Evolutionary conservation across 2,329 filamentous ascomycete genomes (phyloP), one percentile per base, ranked within the genome.

Genomic region (Simplicillium sp.): DNA sequence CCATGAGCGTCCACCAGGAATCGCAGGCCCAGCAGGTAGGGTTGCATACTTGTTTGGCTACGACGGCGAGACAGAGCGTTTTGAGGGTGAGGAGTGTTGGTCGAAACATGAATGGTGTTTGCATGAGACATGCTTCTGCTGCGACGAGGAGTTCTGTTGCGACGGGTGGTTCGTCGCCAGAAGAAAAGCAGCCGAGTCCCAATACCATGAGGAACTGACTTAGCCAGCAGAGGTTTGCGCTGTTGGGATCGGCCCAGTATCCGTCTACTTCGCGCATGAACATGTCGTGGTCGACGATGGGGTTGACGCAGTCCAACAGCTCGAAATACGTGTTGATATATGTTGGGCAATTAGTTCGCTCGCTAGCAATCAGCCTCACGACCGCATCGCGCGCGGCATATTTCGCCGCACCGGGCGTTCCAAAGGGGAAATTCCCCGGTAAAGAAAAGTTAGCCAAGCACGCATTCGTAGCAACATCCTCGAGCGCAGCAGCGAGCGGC

Each of bases 371-470:
- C 12, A 62, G 48, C 17, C 51, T 48, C n/a, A 49, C 52, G 3
- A 61, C 54, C 6, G 50, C 49, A 33, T 61, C 57, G 11, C 56
- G 51, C 1, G 57, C 38, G 38, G 48, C 54, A 46, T 60, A 61
- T 40, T 59, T 60, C 11, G 48, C 49, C 0, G 59, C 56, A 1
- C 54, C 57, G 5, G 57, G 58, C 1, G 58, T 61, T 7, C 59
- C 59, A 46, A 62, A 62, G n/a, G 59, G 59, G 35, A 61, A 62
- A 46, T 61, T 62, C 7, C 56, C 57, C 0, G 59, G 59, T 5
- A 62, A 46, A 11, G 53, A 54, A 37, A 61, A 60, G 45, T 57
- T 60, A 37, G 58, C 54, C 20, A 61, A 48, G 31, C 58, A 61
- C 3, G 57, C 58, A 40, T 60, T 60, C 12, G 57, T 60, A 16